These are phyloP conservation scores for Didymellaceae sp. DNA, from an alignment of 2,329 filamentous ascomycete species.

Conservation along the genomic window DNA sequence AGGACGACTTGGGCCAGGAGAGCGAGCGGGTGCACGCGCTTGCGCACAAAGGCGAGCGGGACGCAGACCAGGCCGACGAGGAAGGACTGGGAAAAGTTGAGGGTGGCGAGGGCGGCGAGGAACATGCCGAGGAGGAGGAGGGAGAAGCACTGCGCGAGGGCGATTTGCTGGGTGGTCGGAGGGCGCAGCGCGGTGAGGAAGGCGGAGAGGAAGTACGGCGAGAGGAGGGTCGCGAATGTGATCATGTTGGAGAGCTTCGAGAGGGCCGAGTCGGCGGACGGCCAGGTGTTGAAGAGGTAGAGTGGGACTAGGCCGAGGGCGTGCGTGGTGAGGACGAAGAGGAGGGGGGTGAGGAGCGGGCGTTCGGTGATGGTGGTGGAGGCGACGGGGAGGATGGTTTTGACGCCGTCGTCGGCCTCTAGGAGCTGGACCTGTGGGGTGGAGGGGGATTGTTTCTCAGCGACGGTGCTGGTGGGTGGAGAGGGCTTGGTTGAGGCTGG, in stretches of 20 bases:
- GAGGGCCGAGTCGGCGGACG: constrained; percentile 60
- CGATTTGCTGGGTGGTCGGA: constrained; percentile 72
- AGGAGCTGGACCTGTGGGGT: constrained; percentile 22
- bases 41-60: constrained; percentile 76
- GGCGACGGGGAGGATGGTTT: constrained; percentile 49
- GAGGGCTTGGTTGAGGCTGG: constrained; percentile 30
- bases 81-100: constrained; percentile 93
- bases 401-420: constrained; percentile 44
- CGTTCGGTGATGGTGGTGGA: constrained; percentile 61
- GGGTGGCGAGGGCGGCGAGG: constrained; percentile 87
- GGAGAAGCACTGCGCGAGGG: constrained; percentile 86
- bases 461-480: constrained; percentile 41
- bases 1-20: constrained; percentile 22
- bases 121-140: constrained; percentile 92
- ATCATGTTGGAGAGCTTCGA: constrained; percentile 36
- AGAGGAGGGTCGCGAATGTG: constrained; percentile 41
- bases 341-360: constrained; percentile 74
- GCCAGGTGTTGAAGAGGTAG: constrained; percentile 84
- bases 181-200: constrained; percentile 46
- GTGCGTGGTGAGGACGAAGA: constrained; percentile 74
- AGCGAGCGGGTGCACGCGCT: constrained; percentile 11
- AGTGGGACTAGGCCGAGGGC: constrained; percentile 80
- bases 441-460: constrained; percentile 45
- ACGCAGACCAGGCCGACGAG: constrained; percentile 79
- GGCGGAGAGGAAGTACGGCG: constrained; percentile 41